Evolutionary conservation across 495 filamentous ascomycete species (phyloP).

Genomic region (Poronia punctata): DNA sequence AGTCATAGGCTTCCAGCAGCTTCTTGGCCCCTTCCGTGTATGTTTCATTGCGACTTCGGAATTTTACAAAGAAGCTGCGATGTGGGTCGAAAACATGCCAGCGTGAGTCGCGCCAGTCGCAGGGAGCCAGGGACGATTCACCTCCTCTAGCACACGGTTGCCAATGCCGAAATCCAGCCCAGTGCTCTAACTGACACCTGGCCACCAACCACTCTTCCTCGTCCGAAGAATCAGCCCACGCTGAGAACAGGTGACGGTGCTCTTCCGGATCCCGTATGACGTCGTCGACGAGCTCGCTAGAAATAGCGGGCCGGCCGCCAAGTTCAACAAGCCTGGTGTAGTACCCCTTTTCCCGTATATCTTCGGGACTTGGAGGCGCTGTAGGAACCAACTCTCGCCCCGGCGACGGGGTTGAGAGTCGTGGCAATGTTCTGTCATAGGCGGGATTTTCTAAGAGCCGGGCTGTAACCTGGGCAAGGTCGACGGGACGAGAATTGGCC

Average conservation of each 20-base stretch:
- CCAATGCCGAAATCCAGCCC: background rate
- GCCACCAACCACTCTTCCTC: background rate
- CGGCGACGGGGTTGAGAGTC: too few species aligned
- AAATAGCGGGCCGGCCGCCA: too few species aligned
- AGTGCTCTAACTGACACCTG: background rate
- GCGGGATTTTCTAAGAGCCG: background rate
- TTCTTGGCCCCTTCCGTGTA: background rate
- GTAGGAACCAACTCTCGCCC: too few species aligned
- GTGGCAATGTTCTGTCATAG: too few species aligned
- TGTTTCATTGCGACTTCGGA: background rate
- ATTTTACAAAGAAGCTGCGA: background rate
- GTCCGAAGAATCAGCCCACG: background rate
- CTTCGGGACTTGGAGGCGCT: too few species aligned
- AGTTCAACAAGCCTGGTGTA: too few species aligned
- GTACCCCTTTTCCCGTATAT: too few species aligned
- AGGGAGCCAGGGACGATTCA: background rate
- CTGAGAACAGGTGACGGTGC: background rate
- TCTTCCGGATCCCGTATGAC: background rate
- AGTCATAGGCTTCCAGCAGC: background rate
- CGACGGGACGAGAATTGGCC: background rate
- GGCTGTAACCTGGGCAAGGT: slow-evolving; percentile 2
- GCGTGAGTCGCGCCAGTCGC: too few species aligned
- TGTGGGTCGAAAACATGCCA: background rate
- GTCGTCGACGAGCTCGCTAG: slow-evolving; percentile 1
- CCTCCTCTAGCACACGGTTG: background rate